phyloP scores from a whole-genome alignment of 2,329 filamentous ascomycete genomes.

The Fusarium zealandicum region DNA sequence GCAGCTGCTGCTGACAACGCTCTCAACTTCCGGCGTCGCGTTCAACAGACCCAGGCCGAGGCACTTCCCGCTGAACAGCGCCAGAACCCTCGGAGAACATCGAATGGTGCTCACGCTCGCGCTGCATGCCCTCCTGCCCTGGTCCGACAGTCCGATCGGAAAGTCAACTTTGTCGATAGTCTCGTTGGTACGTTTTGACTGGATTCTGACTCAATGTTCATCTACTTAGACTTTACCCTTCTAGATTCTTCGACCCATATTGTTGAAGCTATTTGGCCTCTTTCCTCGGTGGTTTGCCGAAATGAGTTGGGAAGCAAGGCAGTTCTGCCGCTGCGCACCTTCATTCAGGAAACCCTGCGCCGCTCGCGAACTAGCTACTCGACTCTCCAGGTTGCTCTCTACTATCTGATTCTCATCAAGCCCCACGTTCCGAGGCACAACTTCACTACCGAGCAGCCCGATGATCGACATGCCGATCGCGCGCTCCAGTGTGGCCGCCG shows the following conservation, averaged over 20 bases:
- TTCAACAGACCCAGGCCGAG: conserved; percentile 45
- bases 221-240: conserved; percentile 45
- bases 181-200: conserved; percentile 85
- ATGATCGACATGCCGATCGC: conserved; percentile 74
- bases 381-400: conserved; percentile 93
- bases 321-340: conserved; percentile 88
- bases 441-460: conserved; percentile 84
- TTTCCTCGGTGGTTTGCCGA: conserved; percentile 81
- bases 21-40: conserved; percentile 34
- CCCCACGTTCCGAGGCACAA: conserved; percentile 83
- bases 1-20: conserved; percentile 33
- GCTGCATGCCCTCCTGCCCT: conserved; percentile 75
- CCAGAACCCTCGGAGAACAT: conserved; percentile 68
- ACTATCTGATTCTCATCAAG: conserved; percentile 95
- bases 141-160: conserved; percentile 87
- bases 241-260: conserved; percentile 97
- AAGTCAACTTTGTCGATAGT: conserved; percentile 93
- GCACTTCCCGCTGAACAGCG: conserved; percentile 67
- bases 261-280: conserved; percentile 95
- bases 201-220: conserved; percentile 25
- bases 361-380: conserved; percentile 97
- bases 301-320: conserved; percentile 76
- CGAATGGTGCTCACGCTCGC: conserved; percentile 54
- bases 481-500: conserved; percentile 94
- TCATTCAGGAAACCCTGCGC: conserved; percentile 96